Percentiles rank a stretch among this genome's conserved stretches.
phyloP scores from a whole-genome alignment of 1,139 yeast genomes.

The Chernovozyma aurita region DNA sequence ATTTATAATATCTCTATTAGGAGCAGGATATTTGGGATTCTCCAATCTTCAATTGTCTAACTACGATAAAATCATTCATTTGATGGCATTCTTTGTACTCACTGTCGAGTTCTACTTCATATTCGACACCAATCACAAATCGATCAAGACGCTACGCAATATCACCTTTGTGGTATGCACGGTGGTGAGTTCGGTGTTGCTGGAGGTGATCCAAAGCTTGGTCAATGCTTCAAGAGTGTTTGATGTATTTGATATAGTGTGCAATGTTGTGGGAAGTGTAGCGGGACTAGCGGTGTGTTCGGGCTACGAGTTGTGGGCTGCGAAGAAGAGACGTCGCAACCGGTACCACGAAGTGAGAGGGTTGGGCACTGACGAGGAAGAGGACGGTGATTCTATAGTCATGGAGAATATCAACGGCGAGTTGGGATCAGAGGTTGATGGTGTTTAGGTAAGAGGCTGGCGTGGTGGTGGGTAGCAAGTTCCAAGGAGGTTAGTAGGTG shows the following conservation, averaged over 20 bases:
- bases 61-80: slow-evolving; percentile 54
- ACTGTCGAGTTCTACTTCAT: slow-evolving; percentile 54
- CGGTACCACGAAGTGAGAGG: slow-evolving; percentile 3
- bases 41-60: slow-evolving; percentile 37
- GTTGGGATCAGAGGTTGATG: not conserved
- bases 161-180: slow-evolving; percentile 45
- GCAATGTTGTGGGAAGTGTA: slow-evolving; percentile 36
- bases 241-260: slow-evolving; percentile 44
- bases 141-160: slow-evolving; percentile 33
- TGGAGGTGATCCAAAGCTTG: slow-evolving; percentile 47
- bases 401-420: not conserved
- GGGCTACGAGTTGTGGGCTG: slow-evolving; percentile 6
- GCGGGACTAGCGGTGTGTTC: slow-evolving; percentile 20
- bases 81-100: slow-evolving; percentile 43
- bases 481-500: too few species aligned
- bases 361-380: not conserved
- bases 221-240: slow-evolving; percentile 45
- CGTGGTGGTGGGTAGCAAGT: not conserved
- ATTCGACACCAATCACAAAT: slow-evolving; percentile 35
- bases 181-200: slow-evolving; percentile 41
- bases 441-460: too few species aligned
- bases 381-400: not conserved
- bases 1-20: slow-evolving; percentile 21
- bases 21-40: slow-evolving; percentile 48
- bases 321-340: not conserved